A percentile compares a stretch with the other conserved stretches of the same genome.
Conservation (phyloP, 2,329 filamentous ascomycete genomes). For the Neonectria coccinea region DNA sequence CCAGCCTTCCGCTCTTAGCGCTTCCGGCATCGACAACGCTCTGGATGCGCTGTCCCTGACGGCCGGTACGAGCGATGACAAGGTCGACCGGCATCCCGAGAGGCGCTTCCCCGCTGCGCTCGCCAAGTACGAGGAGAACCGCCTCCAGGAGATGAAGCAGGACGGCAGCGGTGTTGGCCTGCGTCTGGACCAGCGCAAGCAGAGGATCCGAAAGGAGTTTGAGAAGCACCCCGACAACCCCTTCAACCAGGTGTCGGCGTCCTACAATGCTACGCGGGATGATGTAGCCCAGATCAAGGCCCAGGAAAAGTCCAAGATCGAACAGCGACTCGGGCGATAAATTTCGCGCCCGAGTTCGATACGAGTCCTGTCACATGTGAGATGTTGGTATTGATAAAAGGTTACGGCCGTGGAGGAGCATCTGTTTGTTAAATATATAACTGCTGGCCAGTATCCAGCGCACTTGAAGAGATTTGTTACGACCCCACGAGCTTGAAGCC, state of each 20-base stretch:
- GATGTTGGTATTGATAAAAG: conserved; percentile 14
- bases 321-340: conserved; percentile 70
- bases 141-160: conserved; percentile 85
- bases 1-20: conserved; percentile 74
- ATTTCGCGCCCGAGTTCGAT: conserved; percentile 1
- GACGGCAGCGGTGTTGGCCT: conserved; percentile 80
- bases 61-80: conserved; percentile 65
- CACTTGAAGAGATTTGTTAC: conserved; percentile 18
- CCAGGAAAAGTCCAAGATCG: conserved; percentile 78
- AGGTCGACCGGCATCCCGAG: conserved; percentile 91
- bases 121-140: conserved; percentile 81
- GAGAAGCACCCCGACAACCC: conserved; percentile 95
- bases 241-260: conserved; percentile 84
- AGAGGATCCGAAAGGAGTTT: conserved; percentile 90
- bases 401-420: conserved; percentile 28
- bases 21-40: conserved; percentile 91
- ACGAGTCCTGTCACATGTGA: conserved; percentile 6
- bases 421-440: conserved; percentile 36
- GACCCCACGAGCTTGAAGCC: conserved; percentile 17
- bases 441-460: conserved; percentile 33
- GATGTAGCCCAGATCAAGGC: conserved; percentile 76
- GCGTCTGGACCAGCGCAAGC: conserved; percentile 84
- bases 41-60: conserved; percentile 84
- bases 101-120: conserved; percentile 88
- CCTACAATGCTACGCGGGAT: conserved; percentile 82